phyloP scores from a whole-genome alignment of 371 early-diverging fungal species.

The Mucor saturninus region DNA sequence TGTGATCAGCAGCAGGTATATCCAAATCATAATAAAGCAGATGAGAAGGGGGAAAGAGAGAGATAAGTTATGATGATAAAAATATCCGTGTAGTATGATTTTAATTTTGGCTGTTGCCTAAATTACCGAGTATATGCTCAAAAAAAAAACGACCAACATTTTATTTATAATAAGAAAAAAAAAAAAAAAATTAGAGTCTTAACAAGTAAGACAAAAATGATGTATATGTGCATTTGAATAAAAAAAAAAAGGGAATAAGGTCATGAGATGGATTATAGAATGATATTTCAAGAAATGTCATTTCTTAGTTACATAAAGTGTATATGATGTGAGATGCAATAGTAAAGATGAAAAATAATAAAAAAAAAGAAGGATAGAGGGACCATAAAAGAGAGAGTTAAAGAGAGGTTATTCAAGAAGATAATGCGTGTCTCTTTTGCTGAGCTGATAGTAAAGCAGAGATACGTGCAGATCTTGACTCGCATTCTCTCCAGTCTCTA shows the following conservation, averaged over 20 bases:
- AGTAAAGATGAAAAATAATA: neutral
- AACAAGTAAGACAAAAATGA: neutral
- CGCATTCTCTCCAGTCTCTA: constrained; percentile 46
- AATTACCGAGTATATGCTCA: constrained; percentile 13
- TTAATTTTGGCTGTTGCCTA: constrained; percentile 3
- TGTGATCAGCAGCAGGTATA: neutral
- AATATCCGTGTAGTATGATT: neutral
- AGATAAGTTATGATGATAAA: neutral
- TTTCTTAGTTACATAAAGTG: neutral
- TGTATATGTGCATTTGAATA: neutral
- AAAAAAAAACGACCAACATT: neutral
- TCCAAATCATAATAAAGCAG: neutral
- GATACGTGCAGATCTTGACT: constrained; percentile 36
- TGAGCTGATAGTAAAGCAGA: constrained; percentile 19
- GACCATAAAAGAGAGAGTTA: neutral
- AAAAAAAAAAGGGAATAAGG: neutral
- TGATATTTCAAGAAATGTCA: neutral
- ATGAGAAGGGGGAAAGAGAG: neutral
- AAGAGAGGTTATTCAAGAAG: neutral
- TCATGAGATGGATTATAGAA: neutral
- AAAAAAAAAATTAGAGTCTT: neutral
- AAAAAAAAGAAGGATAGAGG: neutral
- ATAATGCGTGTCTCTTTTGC: constrained; percentile 12
- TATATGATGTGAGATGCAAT: neutral
- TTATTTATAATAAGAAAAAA: constrained; percentile 6